Evolutionary conservation across 495 filamentous ascomycete species (phyloP), one percentile per base, ranked within the genome.

Genomic region (Penicillium robsamsonii): DNA sequence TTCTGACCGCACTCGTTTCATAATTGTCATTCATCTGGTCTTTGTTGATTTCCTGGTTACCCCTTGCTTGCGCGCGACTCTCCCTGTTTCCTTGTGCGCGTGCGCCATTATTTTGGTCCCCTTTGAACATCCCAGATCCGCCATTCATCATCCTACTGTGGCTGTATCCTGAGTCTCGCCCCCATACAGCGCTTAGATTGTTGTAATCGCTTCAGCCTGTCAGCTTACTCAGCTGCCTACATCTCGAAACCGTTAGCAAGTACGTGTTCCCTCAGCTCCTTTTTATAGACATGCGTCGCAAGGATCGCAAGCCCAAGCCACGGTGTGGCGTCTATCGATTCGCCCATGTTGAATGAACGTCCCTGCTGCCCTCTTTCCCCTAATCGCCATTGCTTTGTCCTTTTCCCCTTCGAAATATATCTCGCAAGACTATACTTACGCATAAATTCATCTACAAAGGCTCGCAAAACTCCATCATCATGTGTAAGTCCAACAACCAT

Each of bases 11-110:
- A 2, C 11, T 41, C 24, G 42, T 18, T 33, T 46, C 42, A 33
- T 43, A 46, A 40, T 29, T 18, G 30, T 38, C 52, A 10, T 15
- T 54, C 52, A 31, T 54, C 46, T 46, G 13, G 9, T 46, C 18
- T 46, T 46, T 54, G 52, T 54, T 54, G 18, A 38, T 25, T 38
- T 29, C 13, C 31, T 25, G 29, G 18, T 29, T 38, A 46, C 33
- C 52, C 52, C 52, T 54, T 54, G 30, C 33, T 22, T 54, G 10
- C 25, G 51, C 51, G 43, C 43, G 20, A 54, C 11, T 35, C 31
- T 54, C 22, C 46, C 43, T 41, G 18, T 46, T 27, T 33, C 13
- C 31, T 24, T 46, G 30, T 54, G 31, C 20, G 27, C 40, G 11
- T 43, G 52, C 22, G 22, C 30, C 42, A 46, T 27, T 18, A 25